Percentiles rank a stretch among this genome's conserved stretches.
phyloP scores from a whole-genome alignment of 768 basidiomycete genomes.

The Rhodotorula kratochvilovae region DNA sequence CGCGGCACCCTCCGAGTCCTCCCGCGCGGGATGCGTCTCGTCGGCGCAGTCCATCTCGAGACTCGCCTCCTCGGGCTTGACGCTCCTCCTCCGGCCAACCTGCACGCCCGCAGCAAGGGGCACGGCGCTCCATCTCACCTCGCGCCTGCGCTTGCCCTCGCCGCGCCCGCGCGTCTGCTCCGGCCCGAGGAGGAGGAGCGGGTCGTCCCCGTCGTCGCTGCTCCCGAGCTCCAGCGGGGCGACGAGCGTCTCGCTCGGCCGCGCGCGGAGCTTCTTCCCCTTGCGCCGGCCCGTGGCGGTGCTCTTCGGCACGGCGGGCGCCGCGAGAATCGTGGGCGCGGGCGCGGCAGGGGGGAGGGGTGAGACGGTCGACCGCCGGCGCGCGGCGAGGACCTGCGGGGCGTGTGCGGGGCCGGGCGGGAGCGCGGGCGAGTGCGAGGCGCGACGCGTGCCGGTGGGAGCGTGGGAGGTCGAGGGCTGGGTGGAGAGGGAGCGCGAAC shows the following conservation, averaged over 20 bases:
- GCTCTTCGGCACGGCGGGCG: too few species aligned
- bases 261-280: neutral
- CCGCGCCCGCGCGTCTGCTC: conserved; percentile 10
- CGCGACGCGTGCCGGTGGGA: neutral
- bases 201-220: neutral
- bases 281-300: neutral
- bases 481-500: neutral
- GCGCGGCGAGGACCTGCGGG: conserved; percentile 14
- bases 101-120: neutral
- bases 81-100: neutral
- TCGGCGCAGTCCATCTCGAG: neutral
- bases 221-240: neutral
- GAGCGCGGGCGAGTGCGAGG: neutral
- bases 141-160: conserved; percentile 3
- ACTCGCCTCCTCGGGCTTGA: neutral
- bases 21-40: too few species aligned
- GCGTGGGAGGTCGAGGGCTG: neutral
- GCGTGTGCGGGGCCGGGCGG: conserved; percentile 10
- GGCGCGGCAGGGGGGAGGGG: neutral
- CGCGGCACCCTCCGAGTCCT: too few species aligned
- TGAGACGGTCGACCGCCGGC: neutral
- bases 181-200: conserved; percentile 8
- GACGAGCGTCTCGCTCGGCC: conserved; percentile 2
- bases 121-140: neutral
- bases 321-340: neutral